These are phyloP conservation scores for Dactylellina sp. DNA, from an alignment of 2,329 filamentous ascomycete species.

Conservation along the genomic window DNA sequence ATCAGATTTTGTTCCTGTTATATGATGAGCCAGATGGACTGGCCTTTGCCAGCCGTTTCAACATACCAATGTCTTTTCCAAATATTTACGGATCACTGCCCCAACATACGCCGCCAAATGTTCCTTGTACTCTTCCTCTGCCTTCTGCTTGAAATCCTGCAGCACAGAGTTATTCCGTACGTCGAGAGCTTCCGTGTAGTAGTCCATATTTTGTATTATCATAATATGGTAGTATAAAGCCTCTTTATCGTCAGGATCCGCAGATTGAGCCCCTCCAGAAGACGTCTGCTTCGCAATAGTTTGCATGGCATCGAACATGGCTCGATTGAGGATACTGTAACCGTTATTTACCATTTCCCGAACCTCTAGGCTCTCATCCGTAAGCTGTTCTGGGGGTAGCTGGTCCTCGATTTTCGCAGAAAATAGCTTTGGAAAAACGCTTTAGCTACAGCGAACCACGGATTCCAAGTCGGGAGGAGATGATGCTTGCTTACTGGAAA, in stretches of 20 bases:
- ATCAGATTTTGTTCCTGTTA: background rate
- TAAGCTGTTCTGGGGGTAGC: conserved; percentile 57
- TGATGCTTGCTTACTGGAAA: conserved; percentile 72
- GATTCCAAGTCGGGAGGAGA: background rate
- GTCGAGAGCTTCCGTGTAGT: conserved; percentile 93
- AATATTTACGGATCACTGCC: conserved; percentile 85
- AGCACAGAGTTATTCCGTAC: conserved; percentile 78
- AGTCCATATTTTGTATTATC: conserved; percentile 98
- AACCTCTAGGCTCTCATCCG: conserved; percentile 72
- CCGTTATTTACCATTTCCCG: conserved; percentile 84
- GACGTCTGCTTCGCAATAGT: conserved; percentile 83
- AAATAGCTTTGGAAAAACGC: conserved; percentile 56
- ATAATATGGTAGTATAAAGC: conserved; percentile 97
- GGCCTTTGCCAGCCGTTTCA: conserved; percentile 57
- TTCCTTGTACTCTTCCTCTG: conserved; percentile 81
- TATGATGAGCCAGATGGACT: background rate
- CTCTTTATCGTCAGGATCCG: conserved; percentile 90
- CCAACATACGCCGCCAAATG: conserved; percentile 89
- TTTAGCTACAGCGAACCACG: conserved; percentile 7
- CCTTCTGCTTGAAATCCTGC: conserved; percentile 83
- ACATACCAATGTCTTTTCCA: conserved; percentile 79
- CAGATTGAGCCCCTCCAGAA: conserved; percentile 60
- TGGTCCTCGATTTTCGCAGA: conserved; percentile 60
- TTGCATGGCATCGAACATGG: conserved; percentile 97
- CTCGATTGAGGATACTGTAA: conserved; percentile 87